Evolutionary conservation across 2,329 filamentous ascomycete species (phyloP), one percentile per base, ranked within the genome.

Genomic region (Fusarium chuoi): DNA sequence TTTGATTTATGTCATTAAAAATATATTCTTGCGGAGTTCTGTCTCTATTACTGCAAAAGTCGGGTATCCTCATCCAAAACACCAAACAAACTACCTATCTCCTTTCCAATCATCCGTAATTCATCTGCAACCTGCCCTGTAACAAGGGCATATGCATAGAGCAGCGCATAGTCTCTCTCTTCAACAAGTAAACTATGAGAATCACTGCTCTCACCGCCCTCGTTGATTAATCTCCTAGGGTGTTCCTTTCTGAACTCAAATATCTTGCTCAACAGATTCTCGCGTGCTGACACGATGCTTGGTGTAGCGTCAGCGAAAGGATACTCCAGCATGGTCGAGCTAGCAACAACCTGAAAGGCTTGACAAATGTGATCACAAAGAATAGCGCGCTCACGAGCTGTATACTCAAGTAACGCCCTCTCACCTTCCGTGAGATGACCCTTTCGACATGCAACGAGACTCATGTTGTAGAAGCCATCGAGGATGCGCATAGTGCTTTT

Each of bases 401-500:
- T 98, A 79, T 93, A 94, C 67, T 89, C 87, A 22, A 99, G 84
- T 33, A 98, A 87, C 4, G 92, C 91, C 56, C 91, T 90, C 83
- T 98, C 96, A 2, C 96, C 95, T 24, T 92, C 89, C 4, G 91
- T 94, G 1, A 94, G 89, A 38, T 90, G 89, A 3, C 92, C 86
- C 62, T 96, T 94, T 78, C 95, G 95, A 78, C 93, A 89, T 30
- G 97, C 95, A 64, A 98, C 91, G 7, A 98, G 90, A 70, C 96
- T 97, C 94, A 99, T 98, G 56, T 95, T 94, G 78, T 98, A 95
- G 81, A 98, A 98, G 22, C 94, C 92, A 82, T 98, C 95, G 3
- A 98, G 89, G 81, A 98, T 94, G 26, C 92, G 91, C 68, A 92
- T 91, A 0, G 95, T 98, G 12, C 92, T 92, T 33, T 90, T 89